phyloP scores from a whole-genome alignment of 2,329 filamentous ascomycete genomes.

The Lachnellula willkommii region DNA sequence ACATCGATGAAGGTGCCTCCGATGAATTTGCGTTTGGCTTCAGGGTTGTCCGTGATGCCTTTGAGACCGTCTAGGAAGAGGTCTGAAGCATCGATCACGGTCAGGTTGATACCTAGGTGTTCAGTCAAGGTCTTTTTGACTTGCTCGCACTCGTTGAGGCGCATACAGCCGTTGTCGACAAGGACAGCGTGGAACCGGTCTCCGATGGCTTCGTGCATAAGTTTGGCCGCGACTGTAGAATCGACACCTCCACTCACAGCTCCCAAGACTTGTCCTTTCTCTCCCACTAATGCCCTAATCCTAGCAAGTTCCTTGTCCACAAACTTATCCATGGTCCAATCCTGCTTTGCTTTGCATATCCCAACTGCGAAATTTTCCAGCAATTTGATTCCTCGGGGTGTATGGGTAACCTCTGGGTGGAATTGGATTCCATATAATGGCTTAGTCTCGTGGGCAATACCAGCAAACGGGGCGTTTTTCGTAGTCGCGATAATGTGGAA shows the following conservation, averaged over 20 bases:
- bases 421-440: slow-evolving; percentile 70
- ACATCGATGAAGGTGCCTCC: slow-evolving; percentile 73
- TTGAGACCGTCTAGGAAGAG: slow-evolving; percentile 71
- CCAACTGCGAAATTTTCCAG: slow-evolving; percentile 78
- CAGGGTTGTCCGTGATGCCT: slow-evolving; percentile 69
- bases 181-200: slow-evolving; percentile 76
- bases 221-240: slow-evolving; percentile 76
- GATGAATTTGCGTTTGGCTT: slow-evolving; percentile 88
- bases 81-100: slow-evolving; percentile 73
- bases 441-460: slow-evolving; percentile 65
- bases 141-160: slow-evolving; percentile 74
- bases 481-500: slow-evolving; percentile 74
- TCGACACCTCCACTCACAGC: slow-evolving; percentile 83
- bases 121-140: slow-evolving; percentile 75
- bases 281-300: slow-evolving; percentile 77
- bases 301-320: slow-evolving; percentile 72
- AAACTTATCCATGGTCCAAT: slow-evolving; percentile 87
- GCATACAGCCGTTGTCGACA: slow-evolving; percentile 80
- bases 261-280: slow-evolving; percentile 73
- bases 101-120: slow-evolving; percentile 85
- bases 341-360: slow-evolving; percentile 70
- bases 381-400: slow-evolving; percentile 61
- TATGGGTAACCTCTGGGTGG: slow-evolving; percentile 75
- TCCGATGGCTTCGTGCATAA: slow-evolving; percentile 83
- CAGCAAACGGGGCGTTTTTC: slow-evolving; percentile 71